A percentile compares a stretch with the other conserved stretches of the same genome.
Evolutionary conservation across 805 yeast species (phyloP).

Genomic region (Ascoidea rubescens): DNA sequence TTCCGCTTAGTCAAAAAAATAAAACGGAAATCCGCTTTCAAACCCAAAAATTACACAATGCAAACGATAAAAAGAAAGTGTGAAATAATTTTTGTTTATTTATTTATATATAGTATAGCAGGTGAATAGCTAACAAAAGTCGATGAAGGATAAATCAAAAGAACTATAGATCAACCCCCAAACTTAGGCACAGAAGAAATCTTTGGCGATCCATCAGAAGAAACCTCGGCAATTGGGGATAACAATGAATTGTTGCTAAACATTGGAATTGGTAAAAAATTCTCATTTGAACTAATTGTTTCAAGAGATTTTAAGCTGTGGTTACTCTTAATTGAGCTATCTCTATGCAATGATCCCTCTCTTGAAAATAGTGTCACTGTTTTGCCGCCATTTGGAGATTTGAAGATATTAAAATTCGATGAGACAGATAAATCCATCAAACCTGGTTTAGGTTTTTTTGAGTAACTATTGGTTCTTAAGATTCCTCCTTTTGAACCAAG

Average conservation of each 20-base stretch:
- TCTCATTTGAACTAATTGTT: background rate
- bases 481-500: conserved; percentile 1
- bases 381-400: background rate
- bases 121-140: no score
- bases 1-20: no score
- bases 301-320: conserved; percentile 4
- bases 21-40: no score
- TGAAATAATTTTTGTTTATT: no score
- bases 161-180: no score
- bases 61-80: no score
- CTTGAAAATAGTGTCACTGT: background rate
- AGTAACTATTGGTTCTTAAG: conserved; percentile 10
- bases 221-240: background rate
- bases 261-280: background rate
- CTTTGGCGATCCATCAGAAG: background rate
- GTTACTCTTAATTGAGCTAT: background rate
- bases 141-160: no score
- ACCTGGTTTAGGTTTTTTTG: conserved; percentile 7
- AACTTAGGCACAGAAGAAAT: background rate
- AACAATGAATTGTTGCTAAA: background rate
- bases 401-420: background rate
- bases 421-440: background rate
- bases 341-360: no score
- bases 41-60: no score
- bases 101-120: no score